Percentiles rank a stretch among this genome's conserved stretches.
These are phyloP conservation scores for Hanseniaspora guilliermondii DNA, from an alignment of 805 yeast genomes.

Conservation along the genomic window DNA sequence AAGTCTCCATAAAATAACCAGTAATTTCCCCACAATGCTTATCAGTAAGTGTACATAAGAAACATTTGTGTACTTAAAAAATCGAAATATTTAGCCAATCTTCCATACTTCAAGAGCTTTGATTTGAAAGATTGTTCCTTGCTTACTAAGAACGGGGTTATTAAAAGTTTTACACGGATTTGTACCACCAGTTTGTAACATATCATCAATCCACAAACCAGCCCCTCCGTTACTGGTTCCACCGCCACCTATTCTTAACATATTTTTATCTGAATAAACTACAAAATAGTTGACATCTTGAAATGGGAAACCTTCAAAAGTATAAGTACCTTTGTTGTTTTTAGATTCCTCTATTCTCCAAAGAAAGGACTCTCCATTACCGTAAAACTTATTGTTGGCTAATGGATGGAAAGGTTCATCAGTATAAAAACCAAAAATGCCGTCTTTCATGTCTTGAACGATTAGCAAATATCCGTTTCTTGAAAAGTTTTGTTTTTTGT, in stretches of 20 bases:
- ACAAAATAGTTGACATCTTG: conserved; percentile 81
- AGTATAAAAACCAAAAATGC: conserved; percentile 64
- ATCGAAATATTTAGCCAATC: conserved; percentile 33
- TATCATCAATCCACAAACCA: conserved; percentile 77
- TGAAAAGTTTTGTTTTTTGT: conserved; percentile 27
- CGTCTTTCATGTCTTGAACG: conserved; percentile 50
- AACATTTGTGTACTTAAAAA: background rate
- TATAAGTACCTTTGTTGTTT: conserved; percentile 26
- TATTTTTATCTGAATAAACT: conserved; percentile 65
- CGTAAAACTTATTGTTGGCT: conserved; percentile 65
- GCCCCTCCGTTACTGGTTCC: conserved; percentile 55
- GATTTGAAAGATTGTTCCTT: conserved; percentile 53
- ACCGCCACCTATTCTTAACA: conserved; percentile 80
- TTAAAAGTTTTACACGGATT: conserved; percentile 76
- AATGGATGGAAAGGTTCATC: conserved; percentile 63
- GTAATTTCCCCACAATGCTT: too few species aligned
- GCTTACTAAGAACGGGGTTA: conserved; percentile 61
- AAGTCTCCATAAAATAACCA: too few species aligned
- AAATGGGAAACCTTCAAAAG: conserved; percentile 72
- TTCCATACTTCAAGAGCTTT: conserved; percentile 79
- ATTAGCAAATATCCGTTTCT: conserved; percentile 63
- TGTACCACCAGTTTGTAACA: conserved; percentile 63
- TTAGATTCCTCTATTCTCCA: conserved; percentile 57
- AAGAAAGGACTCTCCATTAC: conserved; percentile 89
- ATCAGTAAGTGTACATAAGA: too few species aligned